These are phyloP conservation scores for Collybia sordida DNA, from an alignment of 768 basidiomycete species.

Conservation along the genomic window DNA sequence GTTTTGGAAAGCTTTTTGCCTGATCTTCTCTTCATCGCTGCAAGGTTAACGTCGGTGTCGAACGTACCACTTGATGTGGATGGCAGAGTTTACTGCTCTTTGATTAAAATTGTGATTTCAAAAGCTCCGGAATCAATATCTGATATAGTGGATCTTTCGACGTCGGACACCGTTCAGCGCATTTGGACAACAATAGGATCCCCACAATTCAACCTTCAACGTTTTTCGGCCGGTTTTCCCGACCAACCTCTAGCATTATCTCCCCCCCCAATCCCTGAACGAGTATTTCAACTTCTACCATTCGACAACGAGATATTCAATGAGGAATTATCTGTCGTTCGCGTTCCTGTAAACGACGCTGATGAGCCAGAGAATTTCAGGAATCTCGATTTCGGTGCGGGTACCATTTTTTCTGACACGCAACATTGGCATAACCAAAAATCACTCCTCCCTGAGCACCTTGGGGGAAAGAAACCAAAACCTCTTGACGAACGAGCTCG, in stretches of 20 bases:
- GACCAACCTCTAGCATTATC: not conserved
- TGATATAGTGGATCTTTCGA: slow-evolving; percentile 19
- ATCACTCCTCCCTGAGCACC: slow-evolving; percentile 51
- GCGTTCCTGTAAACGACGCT: slow-evolving; percentile 13
- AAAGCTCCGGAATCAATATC: slow-evolving; percentile 24
- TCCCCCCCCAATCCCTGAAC: not conserved
- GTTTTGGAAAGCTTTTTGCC: slow-evolving; percentile 42
- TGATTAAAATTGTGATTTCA: slow-evolving; percentile 37
- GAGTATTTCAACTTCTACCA: slow-evolving; percentile 27
- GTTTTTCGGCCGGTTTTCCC: slow-evolving; percentile 23
- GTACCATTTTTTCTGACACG: slow-evolving; percentile 45
- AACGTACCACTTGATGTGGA: slow-evolving; percentile 46
- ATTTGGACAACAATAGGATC: slow-evolving; percentile 22
- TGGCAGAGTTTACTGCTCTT: slow-evolving; percentile 46
- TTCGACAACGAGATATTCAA: slow-evolving; percentile 37
- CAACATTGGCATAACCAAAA: slow-evolving; percentile 61
- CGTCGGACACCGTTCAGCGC: slow-evolving; percentile 10
- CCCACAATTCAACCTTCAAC: slow-evolving; percentile 13
- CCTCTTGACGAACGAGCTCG: slow-evolving; percentile 33
- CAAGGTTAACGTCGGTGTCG: slow-evolving; percentile 18
- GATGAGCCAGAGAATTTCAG: slow-evolving; percentile 10
- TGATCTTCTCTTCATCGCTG: slow-evolving; percentile 28
- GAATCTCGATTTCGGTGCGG: slow-evolving; percentile 38
- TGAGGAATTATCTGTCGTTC: slow-evolving; percentile 19
- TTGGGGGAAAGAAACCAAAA: slow-evolving; percentile 43